These are phyloP conservation scores for Stagonosporopsis tanaceti DNA, from an alignment of 2,329 filamentous ascomycete genomes.

Conservation along the genomic window DNA sequence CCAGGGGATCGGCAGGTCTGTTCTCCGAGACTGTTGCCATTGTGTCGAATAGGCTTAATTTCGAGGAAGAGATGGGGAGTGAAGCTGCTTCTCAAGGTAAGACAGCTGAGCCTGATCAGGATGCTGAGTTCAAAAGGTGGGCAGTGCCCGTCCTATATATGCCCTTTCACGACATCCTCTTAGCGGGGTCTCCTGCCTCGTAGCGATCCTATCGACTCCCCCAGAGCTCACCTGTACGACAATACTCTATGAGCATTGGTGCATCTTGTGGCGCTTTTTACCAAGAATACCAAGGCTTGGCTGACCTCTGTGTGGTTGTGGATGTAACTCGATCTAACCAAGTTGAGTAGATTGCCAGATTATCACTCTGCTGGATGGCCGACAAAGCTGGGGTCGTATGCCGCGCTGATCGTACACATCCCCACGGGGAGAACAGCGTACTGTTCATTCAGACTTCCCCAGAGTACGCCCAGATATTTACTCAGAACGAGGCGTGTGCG, in stretches of 20 bases:
- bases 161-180: constrained; percentile 16
- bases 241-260: constrained; percentile 21
- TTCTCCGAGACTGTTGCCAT: constrained; percentile 44
- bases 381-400: constrained; percentile 13
- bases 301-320: constrained; percentile 25
- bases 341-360: constrained; percentile 20
- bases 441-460: constrained; percentile 3
- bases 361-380: background rate
- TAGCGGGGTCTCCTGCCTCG: constrained; percentile 22
- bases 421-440: constrained; percentile 33
- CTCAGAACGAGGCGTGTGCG: background rate
- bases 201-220: constrained; percentile 25
- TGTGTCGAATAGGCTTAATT: constrained; percentile 18
- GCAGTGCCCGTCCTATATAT: constrained; percentile 30
- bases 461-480: background rate
- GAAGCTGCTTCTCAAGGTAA: constrained; percentile 15
- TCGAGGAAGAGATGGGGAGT: constrained; percentile 12
- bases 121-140: constrained; percentile 19
- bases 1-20: constrained; percentile 70
- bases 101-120: constrained; percentile 29
- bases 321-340: constrained; percentile 34
- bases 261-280: constrained; percentile 30
- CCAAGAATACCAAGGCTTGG: constrained; percentile 37
- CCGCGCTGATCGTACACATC: constrained; percentile 31
- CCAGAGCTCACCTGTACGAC: constrained; percentile 32